Evolutionary conservation across 129 eudicot species (phyloP), one percentile per base, ranked within the genome.

Genomic region (Saussurea involucrata): DNA sequence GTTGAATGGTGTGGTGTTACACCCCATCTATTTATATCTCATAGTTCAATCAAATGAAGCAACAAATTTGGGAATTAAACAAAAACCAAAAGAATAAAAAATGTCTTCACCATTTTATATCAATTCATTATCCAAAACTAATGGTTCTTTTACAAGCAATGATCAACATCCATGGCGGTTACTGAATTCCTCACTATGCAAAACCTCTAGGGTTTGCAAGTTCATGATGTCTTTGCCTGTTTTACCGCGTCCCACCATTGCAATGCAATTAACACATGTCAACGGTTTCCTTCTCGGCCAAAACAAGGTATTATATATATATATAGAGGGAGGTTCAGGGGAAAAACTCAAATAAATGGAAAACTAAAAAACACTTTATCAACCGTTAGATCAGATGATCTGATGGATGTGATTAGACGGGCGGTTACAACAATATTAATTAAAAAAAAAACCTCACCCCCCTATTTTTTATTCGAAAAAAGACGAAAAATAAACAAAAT

Each of bases 221-320:
- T 60, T 63, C 60, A 63, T 0, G 61, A 5, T 53, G 57, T 61
- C 60, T 13, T 34, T 36, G 22, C 29, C 63, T 22, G 61, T 74
- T 34, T 34, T 24, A 34, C 60, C 36, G 15, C 63, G 28, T 24
- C 42, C 79, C 71, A 37, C 70, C 40, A 75, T 63, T 25, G 63
- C 79, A 63, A 63, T 18, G 22, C 34, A 71, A 25, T 37, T 36
- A n/a, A 63, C 42, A n/a, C 63, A 63, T 13, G 60, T 6, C 5
- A 61, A 21, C 18, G 36, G 24, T 36, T 61, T 25, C 18, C 33
- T 61, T 7, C 25, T 0, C 9, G 20, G n/a, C 61, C 36, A 63
- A 40, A 37, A 28, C 29, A 37, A 9, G 78, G 78, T 75, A 73
- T n/a, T n/a, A n/a, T n/a, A n/a, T n/a, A n/a, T n/a, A n/a, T n/a